These are phyloP conservation scores for Phtheirospermum japonicum DNA, from an alignment of 257 asterid species.

Conservation along the genomic window DNA sequence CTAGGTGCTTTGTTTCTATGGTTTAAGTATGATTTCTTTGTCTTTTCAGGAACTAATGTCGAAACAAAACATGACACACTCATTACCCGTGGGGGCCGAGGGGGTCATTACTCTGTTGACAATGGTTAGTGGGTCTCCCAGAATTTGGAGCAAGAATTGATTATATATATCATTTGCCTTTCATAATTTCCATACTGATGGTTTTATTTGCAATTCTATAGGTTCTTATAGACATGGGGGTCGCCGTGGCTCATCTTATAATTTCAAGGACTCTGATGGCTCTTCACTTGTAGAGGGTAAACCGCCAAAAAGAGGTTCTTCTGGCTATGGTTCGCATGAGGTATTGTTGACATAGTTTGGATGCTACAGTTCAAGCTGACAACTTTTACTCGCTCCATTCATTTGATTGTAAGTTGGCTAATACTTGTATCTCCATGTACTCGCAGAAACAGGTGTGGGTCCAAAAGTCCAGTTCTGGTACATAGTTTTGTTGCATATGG, in stretches of 20 bases:
- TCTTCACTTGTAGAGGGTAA: conserved; percentile 59
- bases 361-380: conserved; percentile 7
- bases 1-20: conserved; percentile 4
- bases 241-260: conserved; percentile 62
- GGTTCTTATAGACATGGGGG: conserved; percentile 70
- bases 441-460: conserved; percentile 97
- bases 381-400: conserved; percentile 3
- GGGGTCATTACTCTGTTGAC: conserved; percentile 56
- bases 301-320: conserved; percentile 59
- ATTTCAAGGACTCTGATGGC: conserved; percentile 57
- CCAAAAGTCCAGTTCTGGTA: conserved; percentile 86
- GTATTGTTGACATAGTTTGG: conserved; percentile 38
- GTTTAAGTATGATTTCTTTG: conserved; percentile 16
- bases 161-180: conserved; percentile 7
- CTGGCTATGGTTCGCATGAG: conserved; percentile 63
- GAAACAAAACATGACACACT: conserved; percentile 47
- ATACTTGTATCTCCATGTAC: conserved; percentile 8
- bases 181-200: conserved; percentile 18
- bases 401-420: conserved; percentile 12
- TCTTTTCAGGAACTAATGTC: conserved; percentile 46
- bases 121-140: conserved; percentile 52
- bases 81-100: conserved; percentile 50
- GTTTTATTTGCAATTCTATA: conserved; percentile 32
- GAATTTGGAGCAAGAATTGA: conserved; percentile 21
- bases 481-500: conserved; percentile 55